Evolutionary conservation across 106 monocot genomes (phyloP).

Genomic region (Apostasia ramifera): DNA sequence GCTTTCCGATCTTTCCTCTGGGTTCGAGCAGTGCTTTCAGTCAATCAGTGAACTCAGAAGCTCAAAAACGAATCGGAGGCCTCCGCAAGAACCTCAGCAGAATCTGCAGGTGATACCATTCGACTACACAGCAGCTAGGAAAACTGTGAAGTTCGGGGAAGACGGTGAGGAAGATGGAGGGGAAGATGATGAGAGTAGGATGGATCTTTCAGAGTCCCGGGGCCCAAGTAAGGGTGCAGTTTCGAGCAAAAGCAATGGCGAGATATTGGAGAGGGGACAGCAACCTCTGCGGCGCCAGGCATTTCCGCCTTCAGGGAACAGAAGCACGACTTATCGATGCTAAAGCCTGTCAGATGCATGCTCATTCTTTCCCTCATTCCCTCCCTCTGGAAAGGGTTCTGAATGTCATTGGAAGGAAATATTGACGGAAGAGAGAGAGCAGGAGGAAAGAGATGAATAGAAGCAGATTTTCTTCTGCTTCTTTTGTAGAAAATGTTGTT

Average conservation of each 20-base stretch:
- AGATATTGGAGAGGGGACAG: constrained; percentile 24
- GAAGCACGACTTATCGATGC: constrained; percentile 59
- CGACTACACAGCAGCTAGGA: constrained; percentile 62
- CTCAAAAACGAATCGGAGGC: constrained; percentile 4
- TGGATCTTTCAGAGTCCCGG: constrained; percentile 8
- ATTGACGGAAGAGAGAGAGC: no score
- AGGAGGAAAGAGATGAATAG: no score
- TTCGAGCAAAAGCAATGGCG: not conserved
- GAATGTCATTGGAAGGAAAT: no score
- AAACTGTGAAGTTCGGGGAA: constrained; percentile 33
- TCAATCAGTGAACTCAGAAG: constrained; percentile 20
- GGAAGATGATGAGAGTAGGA: constrained; percentile 6
- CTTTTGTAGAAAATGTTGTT: no score
- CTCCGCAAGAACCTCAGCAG: not conserved
- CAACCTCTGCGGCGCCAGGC: constrained; percentile 61
- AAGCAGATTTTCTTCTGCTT: no score
- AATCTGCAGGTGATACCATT: constrained; percentile 39
- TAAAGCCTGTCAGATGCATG: not conserved
- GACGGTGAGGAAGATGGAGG: constrained; percentile 5
- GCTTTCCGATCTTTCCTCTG: constrained; percentile 45
- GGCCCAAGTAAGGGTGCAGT: not conserved
- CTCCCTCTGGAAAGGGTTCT: no score
- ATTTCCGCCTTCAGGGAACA: constrained; percentile 82
- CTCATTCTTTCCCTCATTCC: no score
- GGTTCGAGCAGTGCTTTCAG: constrained; percentile 52